phyloP scores from a whole-genome alignment of 1,139 yeast species.

The Pichia sp. region DNA sequence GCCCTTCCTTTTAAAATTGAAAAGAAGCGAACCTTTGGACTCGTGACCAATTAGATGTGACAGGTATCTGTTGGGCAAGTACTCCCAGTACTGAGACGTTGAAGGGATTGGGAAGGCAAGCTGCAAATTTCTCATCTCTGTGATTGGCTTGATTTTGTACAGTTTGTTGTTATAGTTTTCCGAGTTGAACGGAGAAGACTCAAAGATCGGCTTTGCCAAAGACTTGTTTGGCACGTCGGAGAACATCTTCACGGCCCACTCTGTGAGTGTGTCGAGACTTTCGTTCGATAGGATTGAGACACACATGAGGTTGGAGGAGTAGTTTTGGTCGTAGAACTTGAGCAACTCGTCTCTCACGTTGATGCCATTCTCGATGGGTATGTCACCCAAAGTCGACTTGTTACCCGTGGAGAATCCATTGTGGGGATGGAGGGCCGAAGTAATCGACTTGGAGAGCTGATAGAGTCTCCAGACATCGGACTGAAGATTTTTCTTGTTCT shows the following conservation, averaged over 20 bases:
- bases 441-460: constrained; percentile 73
- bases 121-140: constrained; percentile 67
- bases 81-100: constrained; percentile 55
- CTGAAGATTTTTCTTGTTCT: constrained; percentile 89
- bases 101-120: constrained; percentile 74
- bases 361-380: constrained; percentile 45
- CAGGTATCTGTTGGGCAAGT: constrained; percentile 64
- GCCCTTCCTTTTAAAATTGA: constrained; percentile 62
- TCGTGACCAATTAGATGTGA: constrained; percentile 91
- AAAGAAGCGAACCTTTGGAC: constrained; percentile 75
- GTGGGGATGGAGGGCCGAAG: constrained; percentile 70
- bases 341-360: constrained; percentile 65
- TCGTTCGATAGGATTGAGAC: constrained; percentile 83
- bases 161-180: constrained; percentile 45
- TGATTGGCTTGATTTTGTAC: constrained; percentile 74
- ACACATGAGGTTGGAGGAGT: constrained; percentile 80
- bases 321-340: constrained; percentile 56
- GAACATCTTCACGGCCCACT: constrained; percentile 70
- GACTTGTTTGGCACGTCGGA: constrained; percentile 56
- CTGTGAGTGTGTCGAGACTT: constrained; percentile 61
- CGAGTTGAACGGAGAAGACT: constrained; percentile 39
- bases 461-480: constrained; percentile 84
- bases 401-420: constrained; percentile 78
- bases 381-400: constrained; percentile 53
- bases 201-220: constrained; percentile 49